Evolutionary conservation across 2,329 filamentous ascomycete genomes (phyloP).

Genomic region (Claviceps fusiformis): DNA sequence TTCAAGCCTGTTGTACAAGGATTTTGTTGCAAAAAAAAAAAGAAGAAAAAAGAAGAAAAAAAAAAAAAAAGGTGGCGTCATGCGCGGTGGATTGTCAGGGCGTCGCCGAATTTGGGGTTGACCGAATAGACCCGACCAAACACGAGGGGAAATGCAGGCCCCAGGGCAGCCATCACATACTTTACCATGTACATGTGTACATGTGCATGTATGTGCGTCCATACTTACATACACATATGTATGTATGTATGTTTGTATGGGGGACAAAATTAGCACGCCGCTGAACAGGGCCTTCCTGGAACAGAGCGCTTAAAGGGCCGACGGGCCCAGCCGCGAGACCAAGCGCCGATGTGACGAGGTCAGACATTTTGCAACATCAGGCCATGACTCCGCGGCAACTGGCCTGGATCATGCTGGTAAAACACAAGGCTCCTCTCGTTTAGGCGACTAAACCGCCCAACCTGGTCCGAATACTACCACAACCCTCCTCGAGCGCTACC

Average conservation of each 20-base stretch:
- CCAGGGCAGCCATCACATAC: too few species aligned
- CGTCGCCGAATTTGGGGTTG: not conserved
- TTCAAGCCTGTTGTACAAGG: too few species aligned
- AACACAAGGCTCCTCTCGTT: not conserved
- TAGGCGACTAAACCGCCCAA: not conserved
- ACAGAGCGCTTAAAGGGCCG: not conserved
- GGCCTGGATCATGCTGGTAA: not conserved
- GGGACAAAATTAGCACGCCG: not conserved
- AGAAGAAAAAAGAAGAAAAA: too few species aligned
- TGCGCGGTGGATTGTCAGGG: not conserved
- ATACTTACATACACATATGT: not conserved
- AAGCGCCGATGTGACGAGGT: not conserved
- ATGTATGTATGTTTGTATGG: not conserved
- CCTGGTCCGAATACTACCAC: not conserved
- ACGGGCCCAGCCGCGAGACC: slow-evolving; percentile 2
- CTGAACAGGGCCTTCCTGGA: not conserved
- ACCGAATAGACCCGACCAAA: not conserved
- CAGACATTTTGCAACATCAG: not conserved
- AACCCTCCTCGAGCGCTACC: not conserved
- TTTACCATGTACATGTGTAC: too few species aligned
- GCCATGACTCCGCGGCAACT: not conserved
- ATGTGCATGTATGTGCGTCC: not conserved
- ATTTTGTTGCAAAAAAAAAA: not conserved
- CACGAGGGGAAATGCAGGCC: not conserved
- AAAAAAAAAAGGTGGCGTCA: not conserved